Base-by-base conservation (phyloP, 768 basidiomycete genomes). In the Daedaleopsis nitida region DNA sequence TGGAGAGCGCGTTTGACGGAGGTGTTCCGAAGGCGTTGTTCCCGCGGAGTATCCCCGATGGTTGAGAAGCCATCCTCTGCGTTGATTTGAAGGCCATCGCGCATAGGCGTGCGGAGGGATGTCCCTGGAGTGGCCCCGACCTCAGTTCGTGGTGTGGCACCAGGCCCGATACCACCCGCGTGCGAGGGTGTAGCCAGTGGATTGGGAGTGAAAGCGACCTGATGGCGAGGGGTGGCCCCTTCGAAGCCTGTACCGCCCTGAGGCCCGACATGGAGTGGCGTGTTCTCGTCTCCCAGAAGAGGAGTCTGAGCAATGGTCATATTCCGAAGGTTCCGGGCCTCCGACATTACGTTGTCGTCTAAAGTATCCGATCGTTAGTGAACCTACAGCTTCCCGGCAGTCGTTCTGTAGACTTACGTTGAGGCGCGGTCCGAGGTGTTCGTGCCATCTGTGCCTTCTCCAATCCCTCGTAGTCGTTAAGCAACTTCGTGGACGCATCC, bases 221-320 rank as follows among this genome's bases (percentile, higher is more conserved):
- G 86, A 66, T 94, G 94, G 21, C 85, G 88, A n/a, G 97, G 97
- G 5, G 96, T 98, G 0, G 95, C 96, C 48, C 95, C 83, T 72
- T 95, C 95, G 71, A 94, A 99, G 2, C 97, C 97, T 8, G 94
- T 94, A 13, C 93, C 92, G 14, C 86, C 89, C n/a, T 80, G 84
- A 21, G 86, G 79, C 1, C 80, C 80, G 8, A 78, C 74, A 70
- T 96, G 96, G 51, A 98, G 73, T 13, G 96, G 97, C 0, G 97
- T 98, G 74, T 99, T 99, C 76, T 98, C 96, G 52, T 98, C 94
- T 4, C 97, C 97, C 13, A 98, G 83, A 1, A 99, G 80, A 16
- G 97, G 97, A 0, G 97, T 99, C 76, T 98, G 96, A 4, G 84
- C 83, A 45, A 89, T 88, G 12, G 87, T 88, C 94, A 99, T 92